Evolutionary conservation across 768 basidiomycete species (phyloP).

Genomic region (Pluteus cervinus): DNA sequence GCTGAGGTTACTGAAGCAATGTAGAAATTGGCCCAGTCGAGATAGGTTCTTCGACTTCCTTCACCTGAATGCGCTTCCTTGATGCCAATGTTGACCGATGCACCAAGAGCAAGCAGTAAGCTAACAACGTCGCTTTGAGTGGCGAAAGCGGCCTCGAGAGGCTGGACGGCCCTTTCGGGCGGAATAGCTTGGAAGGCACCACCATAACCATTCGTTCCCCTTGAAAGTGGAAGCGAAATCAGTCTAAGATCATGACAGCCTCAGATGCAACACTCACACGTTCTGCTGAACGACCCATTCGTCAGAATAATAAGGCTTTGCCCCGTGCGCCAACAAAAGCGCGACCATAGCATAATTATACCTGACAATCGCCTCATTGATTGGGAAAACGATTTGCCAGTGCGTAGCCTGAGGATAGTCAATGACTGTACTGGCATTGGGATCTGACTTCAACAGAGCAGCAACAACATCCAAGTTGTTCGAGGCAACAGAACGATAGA

Average conservation of each 20-base stretch:
- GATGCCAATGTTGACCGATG: slow-evolving; percentile 1
- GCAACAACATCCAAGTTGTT: slow-evolving; percentile 32
- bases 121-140: slow-evolving; percentile 1
- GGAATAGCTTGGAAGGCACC: neutral
- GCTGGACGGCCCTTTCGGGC: neutral
- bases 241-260: too few relatives aligned
- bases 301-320: neutral
- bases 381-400: slow-evolving; percentile 1
- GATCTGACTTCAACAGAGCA: slow-evolving; percentile 35
- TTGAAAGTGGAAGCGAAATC: too few relatives aligned
- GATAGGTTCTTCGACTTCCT: neutral
- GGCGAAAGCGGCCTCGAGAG: slow-evolving; percentile 2
- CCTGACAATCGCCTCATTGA: slow-evolving; percentile 1
- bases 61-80: too few relatives aligned
- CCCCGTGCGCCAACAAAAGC: slow-evolving; percentile 2
- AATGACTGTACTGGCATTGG: slow-evolving; percentile 17
- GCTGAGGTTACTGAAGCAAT: too few relatives aligned
- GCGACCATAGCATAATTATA: slow-evolving; percentile 3
- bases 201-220: too few relatives aligned
- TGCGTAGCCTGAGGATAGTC: neutral
- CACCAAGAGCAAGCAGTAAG: slow-evolving; percentile 1
- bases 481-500: slow-evolving; percentile 29
- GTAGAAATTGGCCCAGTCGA: slow-evolving; percentile 3
- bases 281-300: too few relatives aligned
- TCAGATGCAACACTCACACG: too few relatives aligned